Percentiles rank a stretch among this genome's conserved stretches.
Conservation (phyloP, 768 basidiomycete species). For the Pleurotus tuoliensis region DNA sequence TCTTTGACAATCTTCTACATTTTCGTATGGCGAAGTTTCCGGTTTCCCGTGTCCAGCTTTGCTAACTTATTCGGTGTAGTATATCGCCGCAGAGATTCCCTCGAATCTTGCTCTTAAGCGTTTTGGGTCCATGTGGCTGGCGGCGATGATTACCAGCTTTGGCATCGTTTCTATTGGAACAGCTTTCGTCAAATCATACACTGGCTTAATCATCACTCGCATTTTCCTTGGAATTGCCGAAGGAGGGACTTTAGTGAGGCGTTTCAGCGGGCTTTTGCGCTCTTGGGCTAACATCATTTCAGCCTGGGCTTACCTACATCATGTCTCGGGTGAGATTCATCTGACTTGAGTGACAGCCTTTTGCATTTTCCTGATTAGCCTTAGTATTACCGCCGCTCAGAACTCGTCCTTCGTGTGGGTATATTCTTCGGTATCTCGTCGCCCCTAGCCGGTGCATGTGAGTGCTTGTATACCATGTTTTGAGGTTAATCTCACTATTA, state of each 20-base stretch:
- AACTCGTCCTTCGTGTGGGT: constrained; percentile 32
- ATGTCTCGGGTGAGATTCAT: constrained; percentile 28
- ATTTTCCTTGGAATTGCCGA: constrained; percentile 39
- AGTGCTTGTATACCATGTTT: constrained; percentile 9
- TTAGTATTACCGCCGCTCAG: constrained; percentile 33
- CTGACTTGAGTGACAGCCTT: not conserved
- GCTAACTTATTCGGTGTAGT: constrained; percentile 19
- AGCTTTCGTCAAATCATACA: constrained; percentile 33
- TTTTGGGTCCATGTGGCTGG: constrained; percentile 37
- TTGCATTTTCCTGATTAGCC: not conserved
- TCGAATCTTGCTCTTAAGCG: constrained; percentile 39
- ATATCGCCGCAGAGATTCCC: constrained; percentile 34
- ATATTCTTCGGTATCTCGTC: constrained; percentile 32
- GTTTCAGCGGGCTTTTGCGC: not conserved
- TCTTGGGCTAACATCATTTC: not conserved
- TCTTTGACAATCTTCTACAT: constrained; percentile 39
- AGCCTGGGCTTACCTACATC: constrained; percentile 37
- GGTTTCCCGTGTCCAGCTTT: not conserved
- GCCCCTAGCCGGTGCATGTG: constrained; percentile 31
- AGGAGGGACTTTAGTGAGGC: constrained; percentile 36
- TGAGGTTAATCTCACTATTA: not conserved
- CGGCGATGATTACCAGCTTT: constrained; percentile 32
- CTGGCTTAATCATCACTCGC: constrained; percentile 31
- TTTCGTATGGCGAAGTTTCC: constrained; percentile 20
- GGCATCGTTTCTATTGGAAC: constrained; percentile 35